Conservation (phyloP, 768 basidiomycete genomes). For the Amyloporia xantha region DNA sequence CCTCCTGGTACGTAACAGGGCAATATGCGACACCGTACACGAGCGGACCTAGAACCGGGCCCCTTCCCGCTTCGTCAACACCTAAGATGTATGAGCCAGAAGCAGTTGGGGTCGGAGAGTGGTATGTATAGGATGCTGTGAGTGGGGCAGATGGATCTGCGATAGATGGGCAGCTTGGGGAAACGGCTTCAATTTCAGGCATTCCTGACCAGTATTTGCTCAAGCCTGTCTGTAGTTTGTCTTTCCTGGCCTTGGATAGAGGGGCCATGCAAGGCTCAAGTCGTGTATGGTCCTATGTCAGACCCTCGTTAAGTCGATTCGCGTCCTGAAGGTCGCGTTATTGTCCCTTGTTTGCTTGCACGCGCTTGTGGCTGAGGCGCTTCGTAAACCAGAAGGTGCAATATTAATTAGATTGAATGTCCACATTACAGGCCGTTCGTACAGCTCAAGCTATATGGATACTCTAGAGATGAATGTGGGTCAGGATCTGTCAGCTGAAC, state of each 20-base stretch:
- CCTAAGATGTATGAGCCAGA: slow-evolving; percentile 87
- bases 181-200: neutral
- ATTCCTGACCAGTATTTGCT: neutral
- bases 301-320: neutral
- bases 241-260: neutral
- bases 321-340: slow-evolving; percentile 6
- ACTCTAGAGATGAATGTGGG: no score
- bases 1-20: slow-evolving; percentile 65
- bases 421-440: no score
- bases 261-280: no score
- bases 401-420: no score
- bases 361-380: slow-evolving; percentile 2
- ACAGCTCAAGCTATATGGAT: no score
- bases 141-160: slow-evolving; percentile 53
- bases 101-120: slow-evolving; percentile 64
- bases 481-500: no score
- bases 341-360: slow-evolving; percentile 6
- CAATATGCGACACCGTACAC: slow-evolving; percentile 97
- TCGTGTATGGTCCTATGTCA: no score
- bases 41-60: slow-evolving; percentile 91
- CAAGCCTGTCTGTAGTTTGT: neutral
- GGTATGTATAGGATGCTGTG: slow-evolving; percentile 68
- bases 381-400: no score
- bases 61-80: slow-evolving; percentile 97
- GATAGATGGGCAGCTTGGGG: slow-evolving; percentile 43